These are phyloP conservation scores for Sarcodon aspratus DNA, from an alignment of 768 basidiomycete species.

Conservation along the genomic window DNA sequence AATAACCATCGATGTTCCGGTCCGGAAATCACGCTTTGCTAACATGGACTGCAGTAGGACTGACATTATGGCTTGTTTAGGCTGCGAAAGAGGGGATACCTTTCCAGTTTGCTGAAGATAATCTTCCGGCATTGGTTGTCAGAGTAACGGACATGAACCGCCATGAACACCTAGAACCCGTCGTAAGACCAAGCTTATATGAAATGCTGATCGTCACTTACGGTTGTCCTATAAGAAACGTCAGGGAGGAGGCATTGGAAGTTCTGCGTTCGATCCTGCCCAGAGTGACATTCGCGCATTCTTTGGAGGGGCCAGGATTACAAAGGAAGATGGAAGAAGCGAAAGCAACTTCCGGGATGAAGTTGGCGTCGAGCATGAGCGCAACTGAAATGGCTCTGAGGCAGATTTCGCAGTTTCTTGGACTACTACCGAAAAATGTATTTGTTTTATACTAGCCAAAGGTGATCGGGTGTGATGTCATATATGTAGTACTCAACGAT, in stretches of 20 bases:
- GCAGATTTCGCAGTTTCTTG: too few species aligned
- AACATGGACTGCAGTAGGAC: background rate
- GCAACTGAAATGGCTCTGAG: too few species aligned
- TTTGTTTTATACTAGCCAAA: too few species aligned
- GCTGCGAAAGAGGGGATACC: slow-evolving; percentile 13
- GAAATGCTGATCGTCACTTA: background rate
- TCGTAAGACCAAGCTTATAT: slow-evolving; percentile 31
- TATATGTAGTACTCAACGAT: too few species aligned
- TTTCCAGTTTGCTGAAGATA: slow-evolving; percentile 12
- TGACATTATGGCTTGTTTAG: slow-evolving; percentile 10
- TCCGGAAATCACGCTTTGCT: slow-evolving; percentile 12
- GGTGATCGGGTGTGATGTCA: too few species aligned
- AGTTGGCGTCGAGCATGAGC: background rate
- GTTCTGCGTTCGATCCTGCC: slow-evolving; percentile 55
- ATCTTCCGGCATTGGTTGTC: slow-evolving; percentile 25
- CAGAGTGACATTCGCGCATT: slow-evolving; percentile 70
- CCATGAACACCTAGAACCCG: slow-evolving; percentile 39
- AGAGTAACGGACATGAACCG: slow-evolving; percentile 40
- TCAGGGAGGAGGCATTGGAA: slow-evolving; percentile 71
- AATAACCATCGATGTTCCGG: slow-evolving; percentile 35
- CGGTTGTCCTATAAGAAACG: slow-evolving; percentile 29
- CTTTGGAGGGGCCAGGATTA: slow-evolving; percentile 33
- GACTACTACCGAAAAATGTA: too few species aligned
- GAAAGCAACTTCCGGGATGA: slow-evolving; percentile 20
- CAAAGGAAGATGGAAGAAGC: slow-evolving; percentile 12